Evolutionary conservation across 768 basidiomycete genomes (phyloP).

Genomic region (Hygrophoropsis aurantiaca): DNA sequence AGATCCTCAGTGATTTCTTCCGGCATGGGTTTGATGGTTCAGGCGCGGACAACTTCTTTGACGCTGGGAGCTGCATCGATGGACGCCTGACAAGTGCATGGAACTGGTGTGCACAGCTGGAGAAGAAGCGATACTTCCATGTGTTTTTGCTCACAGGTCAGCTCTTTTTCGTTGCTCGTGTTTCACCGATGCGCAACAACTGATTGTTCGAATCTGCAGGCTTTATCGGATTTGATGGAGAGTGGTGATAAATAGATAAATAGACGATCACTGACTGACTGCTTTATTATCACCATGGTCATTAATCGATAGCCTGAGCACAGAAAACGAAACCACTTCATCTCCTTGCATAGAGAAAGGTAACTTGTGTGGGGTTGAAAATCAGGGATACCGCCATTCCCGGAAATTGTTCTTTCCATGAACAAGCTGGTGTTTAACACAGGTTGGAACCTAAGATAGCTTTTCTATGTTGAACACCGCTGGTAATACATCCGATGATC

Average conservation of each 20-base stretch:
- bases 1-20: conserved; percentile 84
- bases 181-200: neutral
- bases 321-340: no score
- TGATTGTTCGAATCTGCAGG: conserved; percentile 42
- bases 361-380: no score
- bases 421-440: no score
- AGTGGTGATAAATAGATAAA: conserved; percentile 54
- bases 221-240: conserved; percentile 83
- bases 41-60: conserved; percentile 89
- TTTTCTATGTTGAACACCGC: no score
- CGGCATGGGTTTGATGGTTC: conserved; percentile 87
- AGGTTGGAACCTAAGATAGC: no score
- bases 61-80: conserved; percentile 83
- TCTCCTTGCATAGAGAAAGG: no score
- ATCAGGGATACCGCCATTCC: no score
- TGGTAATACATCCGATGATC: no score
- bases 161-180: conserved; percentile 18
- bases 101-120: conserved; percentile 87
- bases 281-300: no score
- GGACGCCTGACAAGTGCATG: conserved; percentile 86
- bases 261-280: neutral
- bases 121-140: conserved; percentile 85
- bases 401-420: no score
- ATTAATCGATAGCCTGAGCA: no score
- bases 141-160: conserved; percentile 75